phyloP scores from a whole-genome alignment of 371 early-diverging fungal species.

The Lichtheimia ramosa region DNA sequence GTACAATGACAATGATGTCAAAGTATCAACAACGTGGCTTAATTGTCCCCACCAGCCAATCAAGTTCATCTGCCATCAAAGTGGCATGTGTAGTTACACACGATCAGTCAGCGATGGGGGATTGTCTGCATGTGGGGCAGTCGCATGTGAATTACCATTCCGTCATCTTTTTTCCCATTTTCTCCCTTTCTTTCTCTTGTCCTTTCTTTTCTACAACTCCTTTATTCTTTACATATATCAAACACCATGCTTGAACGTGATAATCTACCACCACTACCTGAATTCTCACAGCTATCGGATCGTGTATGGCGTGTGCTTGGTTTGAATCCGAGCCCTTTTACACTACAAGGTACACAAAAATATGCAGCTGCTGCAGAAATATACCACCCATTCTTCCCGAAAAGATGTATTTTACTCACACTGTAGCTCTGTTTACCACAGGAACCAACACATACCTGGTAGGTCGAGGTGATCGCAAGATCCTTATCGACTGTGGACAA shows the following conservation, averaged over 20 bases:
- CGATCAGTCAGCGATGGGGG: too few relatives aligned
- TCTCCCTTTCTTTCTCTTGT: neutral
- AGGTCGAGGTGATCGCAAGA: slow-evolving; percentile 68
- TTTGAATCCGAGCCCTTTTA: slow-evolving; percentile 74
- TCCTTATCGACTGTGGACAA: slow-evolving; percentile 84
- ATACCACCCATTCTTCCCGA: neutral
- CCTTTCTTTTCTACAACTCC: neutral
- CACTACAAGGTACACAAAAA: slow-evolving; percentile 62
- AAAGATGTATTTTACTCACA: too few relatives aligned
- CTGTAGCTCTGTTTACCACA: slow-evolving; percentile 5
- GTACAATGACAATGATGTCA: too few relatives aligned
- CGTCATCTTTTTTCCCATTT: too few relatives aligned
- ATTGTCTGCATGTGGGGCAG: too few relatives aligned
- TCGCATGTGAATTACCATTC: too few relatives aligned
- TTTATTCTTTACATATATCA: neutral
- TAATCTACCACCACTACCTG: slow-evolving; percentile 21
- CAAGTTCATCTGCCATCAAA: too few relatives aligned
- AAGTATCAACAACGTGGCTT: too few relatives aligned
- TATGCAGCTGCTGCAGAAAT: neutral
- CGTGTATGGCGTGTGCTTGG: slow-evolving; percentile 63
- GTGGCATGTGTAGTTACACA: too few relatives aligned
- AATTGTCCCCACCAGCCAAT: too few relatives aligned
- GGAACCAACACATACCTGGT: slow-evolving; percentile 89
- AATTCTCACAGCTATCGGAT: slow-evolving; percentile 40
- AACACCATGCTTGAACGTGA: neutral